Evolutionary conservation across 1,139 yeast genomes (phyloP).

Genomic region (Barnettozyma hawaiiensis): DNA sequence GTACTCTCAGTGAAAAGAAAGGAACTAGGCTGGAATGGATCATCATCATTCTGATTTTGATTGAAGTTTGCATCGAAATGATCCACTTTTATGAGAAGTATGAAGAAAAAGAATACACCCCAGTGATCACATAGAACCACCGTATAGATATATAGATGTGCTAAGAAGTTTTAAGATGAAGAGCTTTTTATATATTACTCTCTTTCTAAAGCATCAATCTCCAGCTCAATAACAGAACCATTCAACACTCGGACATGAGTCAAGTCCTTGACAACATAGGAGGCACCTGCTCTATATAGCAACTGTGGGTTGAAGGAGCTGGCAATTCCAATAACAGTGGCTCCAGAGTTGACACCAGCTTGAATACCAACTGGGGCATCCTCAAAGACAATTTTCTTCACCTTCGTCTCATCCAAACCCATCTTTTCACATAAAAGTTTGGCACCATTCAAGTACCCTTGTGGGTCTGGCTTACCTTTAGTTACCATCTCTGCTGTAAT

Average conservation of each 20-base stretch:
- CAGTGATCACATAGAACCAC: not conserved
- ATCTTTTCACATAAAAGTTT: constrained; percentile 54
- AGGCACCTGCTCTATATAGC: constrained; percentile 73
- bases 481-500: constrained; percentile 74
- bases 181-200: too few species aligned
- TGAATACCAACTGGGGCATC: constrained; percentile 86
- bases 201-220: constrained; percentile 21
- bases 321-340: constrained; percentile 76
- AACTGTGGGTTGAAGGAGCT: constrained; percentile 68
- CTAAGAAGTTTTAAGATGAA: too few species aligned
- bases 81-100: constrained; percentile 48
- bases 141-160: too few species aligned
- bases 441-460: constrained; percentile 50
- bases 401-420: constrained; percentile 42
- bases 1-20: constrained; percentile 71
- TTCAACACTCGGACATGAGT: constrained; percentile 38
- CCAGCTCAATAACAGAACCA: constrained; percentile 19
- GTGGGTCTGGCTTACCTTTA: constrained; percentile 80
- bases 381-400: constrained; percentile 66
- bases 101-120: constrained; percentile 3
- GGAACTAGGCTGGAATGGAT: constrained; percentile 82
- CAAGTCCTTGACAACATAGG: constrained; percentile 71
- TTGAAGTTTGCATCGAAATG: constrained; percentile 78
- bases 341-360: constrained; percentile 84
- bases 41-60: constrained; percentile 71